A percentile compares a stretch with the other conserved stretches of the same genome.
phyloP scores from a whole-genome alignment of 2,329 filamentous ascomycete genomes.

The Fusarium foetens region DNA sequence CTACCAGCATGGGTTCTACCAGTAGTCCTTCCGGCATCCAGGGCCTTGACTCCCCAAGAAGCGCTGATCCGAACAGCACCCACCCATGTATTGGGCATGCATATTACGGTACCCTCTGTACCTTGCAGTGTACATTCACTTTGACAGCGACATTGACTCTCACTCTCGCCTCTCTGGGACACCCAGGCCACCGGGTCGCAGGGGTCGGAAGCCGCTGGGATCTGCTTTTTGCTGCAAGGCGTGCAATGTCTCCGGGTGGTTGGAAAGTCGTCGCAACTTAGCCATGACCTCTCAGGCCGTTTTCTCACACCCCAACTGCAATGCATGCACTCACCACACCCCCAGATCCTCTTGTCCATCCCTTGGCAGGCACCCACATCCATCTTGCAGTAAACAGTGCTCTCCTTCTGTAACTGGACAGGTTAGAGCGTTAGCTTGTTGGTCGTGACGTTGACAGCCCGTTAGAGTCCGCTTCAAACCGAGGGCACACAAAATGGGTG shows the following conservation, averaged over 20 bases:
- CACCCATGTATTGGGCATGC: conserved; percentile 2
- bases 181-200: conserved; percentile 38
- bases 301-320: conserved; percentile 22
- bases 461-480: not conserved
- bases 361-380: conserved; percentile 23
- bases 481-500: not conserved
- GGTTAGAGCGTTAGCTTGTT: conserved; percentile 18
- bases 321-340: not conserved
- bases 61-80: conserved; percentile 29
- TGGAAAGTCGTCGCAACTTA: conserved; percentile 29
- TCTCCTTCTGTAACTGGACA: conserved; percentile 18
- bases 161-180: conserved; percentile 22
- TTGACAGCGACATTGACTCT: conserved; percentile 7
- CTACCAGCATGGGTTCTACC: conserved; percentile 20
- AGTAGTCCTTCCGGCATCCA: conserved; percentile 21
- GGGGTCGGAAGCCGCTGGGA: conserved; percentile 34
- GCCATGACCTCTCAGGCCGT: conserved; percentile 10
- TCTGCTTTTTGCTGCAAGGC: conserved; percentile 32
- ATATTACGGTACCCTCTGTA: conserved; percentile 13
- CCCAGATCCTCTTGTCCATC: conserved; percentile 18
- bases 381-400: conserved; percentile 19
- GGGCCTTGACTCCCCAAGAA: conserved; percentile 11
- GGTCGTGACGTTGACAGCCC: conserved; percentile 30
- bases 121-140: not conserved
- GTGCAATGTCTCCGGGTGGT: conserved; percentile 32